A percentile compares a stretch with the other conserved stretches of the same genome.
These are phyloP conservation scores for Conticribra weissflogii DNA, from an alignment of 108 stramenopile species.

Conservation along the genomic window DNA sequence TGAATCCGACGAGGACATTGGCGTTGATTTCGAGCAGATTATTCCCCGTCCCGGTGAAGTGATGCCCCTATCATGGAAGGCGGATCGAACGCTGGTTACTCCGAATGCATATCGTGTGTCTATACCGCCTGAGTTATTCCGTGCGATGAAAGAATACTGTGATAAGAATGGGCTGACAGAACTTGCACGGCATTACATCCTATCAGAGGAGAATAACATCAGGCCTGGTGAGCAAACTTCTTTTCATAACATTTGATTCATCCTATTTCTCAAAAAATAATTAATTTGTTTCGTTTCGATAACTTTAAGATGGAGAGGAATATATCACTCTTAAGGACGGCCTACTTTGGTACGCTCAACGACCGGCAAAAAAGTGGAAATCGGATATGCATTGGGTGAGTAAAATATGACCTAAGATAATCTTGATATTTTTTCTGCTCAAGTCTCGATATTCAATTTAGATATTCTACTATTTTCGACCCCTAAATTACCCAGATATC, in stretches of 20 bases:
- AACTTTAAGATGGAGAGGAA: background rate
- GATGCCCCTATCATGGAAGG: conserved; percentile 7
- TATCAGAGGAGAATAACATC: conserved; percentile 18
- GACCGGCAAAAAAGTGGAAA: conserved; percentile 14
- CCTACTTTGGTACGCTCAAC: conserved; percentile 16
- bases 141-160: conserved; percentile 18
- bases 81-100: conserved; percentile 9
- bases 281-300: background rate
- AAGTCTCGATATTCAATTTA: background rate
- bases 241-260: background rate
- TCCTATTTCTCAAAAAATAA: background rate
- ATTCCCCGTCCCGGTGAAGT: conserved; percentile 6
- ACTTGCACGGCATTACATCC: conserved; percentile 14
- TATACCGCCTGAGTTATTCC: conserved; percentile 15
- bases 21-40: conserved; percentile 11
- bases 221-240: conserved; percentile 12
- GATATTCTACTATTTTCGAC: background rate
- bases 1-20: background rate
- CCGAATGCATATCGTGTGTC: conserved; percentile 25
- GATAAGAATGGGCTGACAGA: conserved; percentile 17
- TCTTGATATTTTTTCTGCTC: background rate
- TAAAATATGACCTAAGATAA: background rate
- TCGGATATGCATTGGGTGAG: conserved; percentile 24
- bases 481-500: conserved; percentile 21
- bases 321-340: conserved; percentile 5